A percentile compares a stretch with the other conserved stretches of the same genome.
Conservation (phyloP, 1,284 basidiomycete species). For the Cerioporus squamosus region DNA sequence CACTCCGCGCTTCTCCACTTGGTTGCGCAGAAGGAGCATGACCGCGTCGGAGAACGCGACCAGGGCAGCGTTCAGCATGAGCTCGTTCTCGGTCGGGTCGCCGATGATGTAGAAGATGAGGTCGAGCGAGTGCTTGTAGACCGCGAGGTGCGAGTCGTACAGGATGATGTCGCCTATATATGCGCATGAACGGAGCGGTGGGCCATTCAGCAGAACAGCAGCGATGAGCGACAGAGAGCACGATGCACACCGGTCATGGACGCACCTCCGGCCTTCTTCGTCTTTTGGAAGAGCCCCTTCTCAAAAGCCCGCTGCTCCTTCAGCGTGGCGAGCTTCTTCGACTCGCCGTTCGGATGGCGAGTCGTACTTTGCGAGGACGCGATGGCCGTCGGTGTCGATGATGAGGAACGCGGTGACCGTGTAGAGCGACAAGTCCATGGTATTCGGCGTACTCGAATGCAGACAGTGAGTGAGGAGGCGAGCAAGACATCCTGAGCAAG, state of each 20-base stretch:
- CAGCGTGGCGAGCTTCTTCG: conserved; percentile 69
- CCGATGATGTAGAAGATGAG: conserved; percentile 96
- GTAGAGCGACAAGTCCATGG: conserved; percentile 85
- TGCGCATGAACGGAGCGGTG: neutral
- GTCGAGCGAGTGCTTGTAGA: conserved; percentile 95
- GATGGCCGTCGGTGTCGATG: conserved; percentile 93
- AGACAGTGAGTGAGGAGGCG: neutral
- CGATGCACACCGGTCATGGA: conserved; percentile 18
- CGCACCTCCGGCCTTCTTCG: conserved; percentile 87
- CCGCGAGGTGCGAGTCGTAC: conserved; percentile 88
- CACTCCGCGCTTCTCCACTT: conserved; percentile 96
- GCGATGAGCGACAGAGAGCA: neutral
- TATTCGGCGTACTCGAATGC: neutral
- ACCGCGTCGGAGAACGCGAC: conserved; percentile 88
- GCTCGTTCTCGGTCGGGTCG: conserved; percentile 90
- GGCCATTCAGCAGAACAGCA: neutral
- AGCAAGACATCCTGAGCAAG: no score
- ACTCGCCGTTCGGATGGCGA: conserved; percentile 67
- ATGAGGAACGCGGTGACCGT: conserved; percentile 88
- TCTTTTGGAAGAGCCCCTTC: conserved; percentile 95
- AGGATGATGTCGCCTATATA: conserved; percentile 90
- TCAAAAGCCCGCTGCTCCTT: conserved; percentile 98
- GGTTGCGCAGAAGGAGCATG: conserved; percentile 84
- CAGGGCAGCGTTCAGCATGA: conserved; percentile 91
- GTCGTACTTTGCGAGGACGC: conserved; percentile 96